phyloP scores from a whole-genome alignment of 2,329 filamentous ascomycete genomes.

The Coniochaeta sp. region DNA sequence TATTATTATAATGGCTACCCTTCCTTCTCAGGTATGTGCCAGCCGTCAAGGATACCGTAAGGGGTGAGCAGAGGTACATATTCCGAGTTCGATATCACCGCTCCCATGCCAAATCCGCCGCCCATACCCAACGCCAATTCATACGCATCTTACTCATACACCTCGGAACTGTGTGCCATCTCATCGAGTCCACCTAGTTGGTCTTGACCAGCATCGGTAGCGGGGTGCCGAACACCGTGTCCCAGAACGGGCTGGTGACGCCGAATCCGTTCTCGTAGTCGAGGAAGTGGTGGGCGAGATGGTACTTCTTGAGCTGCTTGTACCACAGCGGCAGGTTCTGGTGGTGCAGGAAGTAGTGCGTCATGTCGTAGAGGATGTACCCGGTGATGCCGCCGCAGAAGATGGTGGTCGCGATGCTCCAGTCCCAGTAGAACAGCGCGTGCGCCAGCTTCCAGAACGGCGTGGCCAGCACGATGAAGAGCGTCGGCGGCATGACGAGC shows the following conservation, averaged over 20 bases:
- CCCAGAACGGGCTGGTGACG: constrained; percentile 95
- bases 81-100: background rate
- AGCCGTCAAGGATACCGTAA: background rate
- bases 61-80: background rate
- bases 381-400: constrained; percentile 91
- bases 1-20: background rate
- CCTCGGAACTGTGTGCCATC: background rate
- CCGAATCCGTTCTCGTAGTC: constrained; percentile 98
- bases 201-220: constrained; percentile 38
- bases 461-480: constrained; percentile 75
- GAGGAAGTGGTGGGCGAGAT: constrained; percentile 93
- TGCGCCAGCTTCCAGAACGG: constrained; percentile 95
- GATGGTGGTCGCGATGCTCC: constrained; percentile 70
- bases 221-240: constrained; percentile 84
- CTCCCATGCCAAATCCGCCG: background rate
- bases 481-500: constrained; percentile 89
- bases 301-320: constrained; percentile 91
- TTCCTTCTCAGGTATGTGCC: background rate
- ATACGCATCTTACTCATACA: background rate
- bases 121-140: background rate
- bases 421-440: constrained; percentile 72
- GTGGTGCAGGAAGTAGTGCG: constrained; percentile 98
- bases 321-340: constrained; percentile 86
- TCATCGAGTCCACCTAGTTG: constrained; percentile 18
- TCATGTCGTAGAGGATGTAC: constrained; percentile 94